Evolutionary conservation across 805 yeast species (phyloP).

Genomic region (Kuraishia piskuri): DNA sequence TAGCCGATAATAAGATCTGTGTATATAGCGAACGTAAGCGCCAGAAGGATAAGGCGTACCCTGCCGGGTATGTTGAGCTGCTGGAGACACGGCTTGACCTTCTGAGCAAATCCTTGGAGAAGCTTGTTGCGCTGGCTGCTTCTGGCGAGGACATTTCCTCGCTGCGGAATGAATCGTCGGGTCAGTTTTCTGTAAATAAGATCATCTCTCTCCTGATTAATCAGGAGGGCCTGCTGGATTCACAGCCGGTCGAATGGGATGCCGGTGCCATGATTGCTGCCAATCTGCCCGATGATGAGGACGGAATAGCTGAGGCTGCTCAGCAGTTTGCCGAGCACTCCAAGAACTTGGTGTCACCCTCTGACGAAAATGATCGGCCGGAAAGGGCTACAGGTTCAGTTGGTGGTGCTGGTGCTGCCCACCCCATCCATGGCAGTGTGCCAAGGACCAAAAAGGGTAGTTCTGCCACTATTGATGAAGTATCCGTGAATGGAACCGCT

Average conservation of each 20-base stretch:
- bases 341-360: conserved; percentile 2
- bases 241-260: conserved; percentile 36
- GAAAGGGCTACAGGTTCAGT: background rate
- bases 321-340: conserved; percentile 27
- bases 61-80: conserved; percentile 54
- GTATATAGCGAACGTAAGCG: conserved; percentile 49
- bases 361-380: background rate
- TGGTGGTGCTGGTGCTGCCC: no score
- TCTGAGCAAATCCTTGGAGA: conserved; percentile 40
- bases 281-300: conserved; percentile 16
- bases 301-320: conserved; percentile 19
- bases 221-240: conserved; percentile 29
- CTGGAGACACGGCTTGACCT: conserved; percentile 49
- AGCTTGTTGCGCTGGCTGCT: conserved; percentile 21
- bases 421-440: no score
- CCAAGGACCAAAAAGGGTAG: background rate
- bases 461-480: background rate
- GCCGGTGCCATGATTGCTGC: conserved; percentile 34
- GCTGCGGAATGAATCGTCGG: conserved; percentile 8
- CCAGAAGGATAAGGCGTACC: conserved; percentile 45
- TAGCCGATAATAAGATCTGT: conserved; percentile 48
- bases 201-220: conserved; percentile 34
- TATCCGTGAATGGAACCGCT: background rate
- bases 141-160: conserved; percentile 4
- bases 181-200: conserved; percentile 32